These are phyloP conservation scores for Leersia perrieri DNA, from an alignment of 176 grass and related monocot species.

Conservation along the genomic window DNA sequence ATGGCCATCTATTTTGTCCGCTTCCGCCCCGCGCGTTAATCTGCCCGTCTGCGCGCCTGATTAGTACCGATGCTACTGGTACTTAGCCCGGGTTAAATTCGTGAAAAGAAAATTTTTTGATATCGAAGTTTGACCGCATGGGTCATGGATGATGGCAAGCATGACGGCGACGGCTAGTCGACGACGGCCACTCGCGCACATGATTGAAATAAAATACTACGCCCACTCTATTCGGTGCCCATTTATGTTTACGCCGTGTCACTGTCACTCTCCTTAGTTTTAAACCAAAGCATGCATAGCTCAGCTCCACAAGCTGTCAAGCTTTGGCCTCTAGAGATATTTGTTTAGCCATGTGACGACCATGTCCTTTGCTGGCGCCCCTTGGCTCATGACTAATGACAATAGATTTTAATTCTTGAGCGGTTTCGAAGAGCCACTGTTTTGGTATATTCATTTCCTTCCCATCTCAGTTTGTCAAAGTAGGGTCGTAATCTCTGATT, in stretches of 20 bases:
- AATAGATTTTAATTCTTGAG: neutral
- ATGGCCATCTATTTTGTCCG: neutral
- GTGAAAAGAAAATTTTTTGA: no score
- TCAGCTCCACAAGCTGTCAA: neutral
- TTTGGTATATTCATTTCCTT: neutral
- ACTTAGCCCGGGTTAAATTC: no score
- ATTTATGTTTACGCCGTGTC: neutral
- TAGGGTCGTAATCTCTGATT: neutral
- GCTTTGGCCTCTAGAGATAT: neutral
- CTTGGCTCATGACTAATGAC: neutral
- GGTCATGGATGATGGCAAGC: neutral
- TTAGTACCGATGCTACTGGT: no score
- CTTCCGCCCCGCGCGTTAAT: neutral
- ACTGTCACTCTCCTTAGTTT: neutral
- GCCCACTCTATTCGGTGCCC: neutral
- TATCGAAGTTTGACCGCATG: no score
- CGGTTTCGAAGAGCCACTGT: constrained; percentile 28
- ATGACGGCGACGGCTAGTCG: neutral
- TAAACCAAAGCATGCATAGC: neutral
- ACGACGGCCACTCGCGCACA: neutral
- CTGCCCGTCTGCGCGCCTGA: neutral
- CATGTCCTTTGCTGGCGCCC: neutral
- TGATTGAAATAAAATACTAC: neutral
- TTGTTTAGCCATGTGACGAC: neutral
- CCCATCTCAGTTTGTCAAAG: neutral